phyloP scores from a whole-genome alignment of 192 early-diverging fungal species.

The Nowakowskiella sp. region DNA sequence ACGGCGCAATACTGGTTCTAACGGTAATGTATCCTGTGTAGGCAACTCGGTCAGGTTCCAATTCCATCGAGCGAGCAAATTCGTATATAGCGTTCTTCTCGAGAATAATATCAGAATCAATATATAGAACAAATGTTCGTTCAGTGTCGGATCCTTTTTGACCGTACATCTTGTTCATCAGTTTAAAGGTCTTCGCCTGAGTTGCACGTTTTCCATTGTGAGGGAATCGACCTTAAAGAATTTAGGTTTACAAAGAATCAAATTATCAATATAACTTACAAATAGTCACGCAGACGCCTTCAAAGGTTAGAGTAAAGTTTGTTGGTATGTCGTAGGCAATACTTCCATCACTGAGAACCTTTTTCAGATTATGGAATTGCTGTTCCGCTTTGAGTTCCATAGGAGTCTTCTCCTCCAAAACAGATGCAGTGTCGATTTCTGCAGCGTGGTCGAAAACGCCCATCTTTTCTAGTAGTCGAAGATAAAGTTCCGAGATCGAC shows the following conservation, averaged over 20 bases:
- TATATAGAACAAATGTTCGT: conserved; percentile 26
- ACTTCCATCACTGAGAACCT: no score
- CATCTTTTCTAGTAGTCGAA: conserved; percentile 10
- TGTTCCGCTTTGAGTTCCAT: no score
- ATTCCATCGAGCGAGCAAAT: conserved; percentile 26
- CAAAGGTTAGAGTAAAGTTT: no score
- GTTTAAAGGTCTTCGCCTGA: conserved; percentile 32
- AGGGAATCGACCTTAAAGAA: no score
- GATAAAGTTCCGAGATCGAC: conserved; percentile 4
- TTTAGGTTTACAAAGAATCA: no score
- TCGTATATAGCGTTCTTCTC: conserved; percentile 20
- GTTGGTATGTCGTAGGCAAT: no score
- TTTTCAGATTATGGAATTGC: no score
- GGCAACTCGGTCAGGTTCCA: conserved; percentile 13
- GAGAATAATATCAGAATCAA: conserved; percentile 43
- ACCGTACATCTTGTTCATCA: not conserved
- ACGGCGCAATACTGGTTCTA: no score
- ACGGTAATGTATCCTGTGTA: conserved; percentile 31
- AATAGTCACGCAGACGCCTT: no score
- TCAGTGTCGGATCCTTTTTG: not conserved
- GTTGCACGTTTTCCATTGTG: conserved; percentile 47
- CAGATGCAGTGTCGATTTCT: no score
- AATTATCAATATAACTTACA: no score
- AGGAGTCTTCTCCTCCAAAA: no score
- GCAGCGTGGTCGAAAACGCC: conserved; percentile 1